phyloP scores from a whole-genome alignment of 495 filamentous ascomycete species.

The Apodospora peruviana region DNA sequence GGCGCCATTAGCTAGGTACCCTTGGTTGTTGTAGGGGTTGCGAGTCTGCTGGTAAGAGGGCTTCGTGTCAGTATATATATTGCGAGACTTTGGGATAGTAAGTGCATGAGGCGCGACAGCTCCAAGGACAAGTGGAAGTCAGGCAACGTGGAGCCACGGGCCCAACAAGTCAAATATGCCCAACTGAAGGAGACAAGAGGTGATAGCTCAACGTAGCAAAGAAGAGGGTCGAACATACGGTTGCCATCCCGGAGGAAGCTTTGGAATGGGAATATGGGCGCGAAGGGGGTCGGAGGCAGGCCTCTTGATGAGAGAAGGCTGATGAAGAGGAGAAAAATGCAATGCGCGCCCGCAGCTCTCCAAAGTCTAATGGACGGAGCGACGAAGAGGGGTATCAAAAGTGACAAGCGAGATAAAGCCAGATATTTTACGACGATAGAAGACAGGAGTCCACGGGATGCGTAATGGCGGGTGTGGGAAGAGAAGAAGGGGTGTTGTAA shows the following conservation, averaged over 20 bases:
- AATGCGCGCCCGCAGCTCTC: slow-evolving; percentile 14
- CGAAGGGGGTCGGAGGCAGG: not conserved
- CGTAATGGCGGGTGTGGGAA: slow-evolving; percentile 1
- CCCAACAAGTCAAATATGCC: too few relatives aligned
- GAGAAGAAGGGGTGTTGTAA: not conserved
- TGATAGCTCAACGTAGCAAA: not conserved
- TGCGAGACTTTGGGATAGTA: not conserved
- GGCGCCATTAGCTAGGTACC: slow-evolving; percentile 52
- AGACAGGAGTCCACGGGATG: not conserved
- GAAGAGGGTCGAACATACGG: slow-evolving; percentile 19
- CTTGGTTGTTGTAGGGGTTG: slow-evolving; percentile 35
- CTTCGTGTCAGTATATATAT: slow-evolving; percentile 20
- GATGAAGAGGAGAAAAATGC: slow-evolving; percentile 10
- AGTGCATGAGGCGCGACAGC: not conserved
- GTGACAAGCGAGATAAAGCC: slow-evolving; percentile 2
- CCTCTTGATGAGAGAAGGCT: slow-evolving; percentile 10
- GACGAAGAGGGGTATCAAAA: slow-evolving; percentile 20
- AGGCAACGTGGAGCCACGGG: not conserved
- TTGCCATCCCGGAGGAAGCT: slow-evolving; percentile 23
- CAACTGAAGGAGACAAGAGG: not conserved
- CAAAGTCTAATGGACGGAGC: slow-evolving; percentile 8
- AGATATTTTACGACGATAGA: slow-evolving; percentile 9
- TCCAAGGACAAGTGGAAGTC: not conserved
- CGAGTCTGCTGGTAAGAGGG: slow-evolving; percentile 31
- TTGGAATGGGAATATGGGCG: slow-evolving; percentile 1